Conservation (phyloP, 2,329 filamentous ascomycete genomes). For the Stachybotrys elegans region DNA sequence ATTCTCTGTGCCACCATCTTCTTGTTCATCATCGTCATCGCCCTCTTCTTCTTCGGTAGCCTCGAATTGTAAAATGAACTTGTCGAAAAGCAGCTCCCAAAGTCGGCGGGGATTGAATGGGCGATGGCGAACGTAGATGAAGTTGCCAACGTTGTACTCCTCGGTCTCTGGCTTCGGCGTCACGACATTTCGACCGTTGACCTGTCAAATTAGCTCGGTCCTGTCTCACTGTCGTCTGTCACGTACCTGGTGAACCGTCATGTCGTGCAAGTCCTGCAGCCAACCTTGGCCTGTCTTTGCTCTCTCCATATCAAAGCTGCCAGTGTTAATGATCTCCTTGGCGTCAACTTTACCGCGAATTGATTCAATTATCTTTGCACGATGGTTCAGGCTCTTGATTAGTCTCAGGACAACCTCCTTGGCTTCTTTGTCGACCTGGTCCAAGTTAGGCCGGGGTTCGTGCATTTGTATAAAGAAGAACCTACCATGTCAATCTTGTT, state of each 20-base stretch:
- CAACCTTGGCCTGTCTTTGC: conserved; percentile 63
- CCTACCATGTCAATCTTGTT: conserved; percentile 64
- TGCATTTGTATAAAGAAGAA: not conserved
- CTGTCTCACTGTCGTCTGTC: not conserved
- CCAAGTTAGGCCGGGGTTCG: not conserved
- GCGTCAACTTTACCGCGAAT: conserved; percentile 57
- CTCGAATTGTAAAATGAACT: conserved; percentile 46
- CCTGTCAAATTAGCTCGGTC: conserved; percentile 17
- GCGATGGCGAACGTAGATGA: conserved; percentile 58
- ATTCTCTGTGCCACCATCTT: conserved; percentile 24
- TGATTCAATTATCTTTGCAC: conserved; percentile 58
- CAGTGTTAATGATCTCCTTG: conserved; percentile 59
- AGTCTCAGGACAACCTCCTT: conserved; percentile 45
- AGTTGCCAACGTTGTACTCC: conserved; percentile 68
- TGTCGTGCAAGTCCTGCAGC: conserved; percentile 64
- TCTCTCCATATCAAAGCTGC: conserved; percentile 58
- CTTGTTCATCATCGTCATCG: conserved; percentile 26
- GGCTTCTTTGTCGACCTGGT: conserved; percentile 31
- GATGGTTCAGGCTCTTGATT: conserved; percentile 59
- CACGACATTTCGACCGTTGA: conserved; percentile 45
- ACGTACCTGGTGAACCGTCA: conserved; percentile 55
- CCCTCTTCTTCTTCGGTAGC: conserved; percentile 29
- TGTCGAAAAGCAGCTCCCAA: conserved; percentile 39
- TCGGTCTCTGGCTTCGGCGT: conserved; percentile 67
- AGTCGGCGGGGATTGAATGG: conserved; percentile 47